A percentile compares a stretch with the other conserved stretches of the same genome.
Conservation (phyloP, 192 early-diverging fungal species). For the Backusella tuberculispora region DNA sequence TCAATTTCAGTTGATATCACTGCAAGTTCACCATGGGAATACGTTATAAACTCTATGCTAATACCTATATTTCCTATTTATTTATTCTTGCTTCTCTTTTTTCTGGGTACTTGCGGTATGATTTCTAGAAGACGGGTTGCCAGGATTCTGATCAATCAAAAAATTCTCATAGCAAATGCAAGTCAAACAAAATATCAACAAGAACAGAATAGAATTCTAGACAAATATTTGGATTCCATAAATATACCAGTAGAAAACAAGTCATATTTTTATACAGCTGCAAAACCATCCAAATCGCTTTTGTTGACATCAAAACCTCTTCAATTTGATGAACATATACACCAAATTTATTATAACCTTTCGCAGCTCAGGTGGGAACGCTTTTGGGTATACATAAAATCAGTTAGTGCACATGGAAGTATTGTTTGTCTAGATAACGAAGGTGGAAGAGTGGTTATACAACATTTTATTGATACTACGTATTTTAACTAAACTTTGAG, state of each 20-base stretch:
- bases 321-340: neutral
- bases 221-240: neutral
- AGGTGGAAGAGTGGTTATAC: too few relatives aligned
- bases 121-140: constrained; percentile 43
- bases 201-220: neutral
- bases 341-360: constrained; percentile 42
- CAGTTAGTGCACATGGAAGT: too few relatives aligned
- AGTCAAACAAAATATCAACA: neutral
- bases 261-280: neutral
- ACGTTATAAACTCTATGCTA: constrained; percentile 30
- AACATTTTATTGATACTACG: too few relatives aligned
- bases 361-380: too few relatives aligned
- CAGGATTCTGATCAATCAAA: constrained; percentile 1
- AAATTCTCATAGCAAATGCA: neutral
- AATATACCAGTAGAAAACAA: neutral
- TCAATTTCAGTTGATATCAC: neutral
- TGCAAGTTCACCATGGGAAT: neutral
- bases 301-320: neutral
- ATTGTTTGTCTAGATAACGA: too few relatives aligned
- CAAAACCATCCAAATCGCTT: neutral
- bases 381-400: too few relatives aligned
- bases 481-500: too few relatives aligned
- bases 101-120: constrained; percentile 43
- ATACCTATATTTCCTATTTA: constrained; percentile 45
- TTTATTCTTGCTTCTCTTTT: constrained; percentile 40